Conservation (phyloP, 148 eudicot genomes). For the Vaccinium darrowii region DNA sequence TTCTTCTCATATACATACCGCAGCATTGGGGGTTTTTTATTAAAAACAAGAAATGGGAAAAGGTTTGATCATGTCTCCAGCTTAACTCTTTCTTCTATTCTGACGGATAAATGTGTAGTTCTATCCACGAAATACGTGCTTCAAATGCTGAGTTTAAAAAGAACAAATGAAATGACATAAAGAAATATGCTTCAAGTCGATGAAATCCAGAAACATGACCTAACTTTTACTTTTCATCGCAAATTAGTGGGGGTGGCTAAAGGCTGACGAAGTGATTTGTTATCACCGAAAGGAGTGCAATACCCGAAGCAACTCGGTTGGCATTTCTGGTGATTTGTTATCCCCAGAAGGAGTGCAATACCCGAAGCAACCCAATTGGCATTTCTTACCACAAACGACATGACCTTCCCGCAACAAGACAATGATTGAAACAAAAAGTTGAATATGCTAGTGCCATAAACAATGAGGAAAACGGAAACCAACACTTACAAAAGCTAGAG, state of each 20-base stretch:
- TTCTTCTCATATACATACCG: background rate
- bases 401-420: too few species aligned
- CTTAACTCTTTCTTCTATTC: background rate
- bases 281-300: too few species aligned
- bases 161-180: background rate
- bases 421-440: too few species aligned
- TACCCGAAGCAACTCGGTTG: too few species aligned
- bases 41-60: background rate
- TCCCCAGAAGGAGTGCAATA: too few species aligned
- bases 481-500: background rate
- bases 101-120: background rate
- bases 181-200: background rate
- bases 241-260: background rate
- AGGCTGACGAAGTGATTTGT: too few species aligned
- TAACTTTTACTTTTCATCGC: background rate
- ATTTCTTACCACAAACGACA: too few species aligned
- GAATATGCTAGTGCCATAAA: too few species aligned
- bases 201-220: background rate
- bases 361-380: background rate
- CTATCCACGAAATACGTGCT: background rate
- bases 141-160: background rate
- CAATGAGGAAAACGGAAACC: background rate
- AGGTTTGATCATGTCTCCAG: background rate
- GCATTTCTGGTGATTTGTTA: too few species aligned
- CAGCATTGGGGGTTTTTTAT: background rate